Evolutionary conservation across 2,329 filamentous ascomycete species (phyloP).

Genomic region (Pyrenophora tritici-repentis): DNA sequence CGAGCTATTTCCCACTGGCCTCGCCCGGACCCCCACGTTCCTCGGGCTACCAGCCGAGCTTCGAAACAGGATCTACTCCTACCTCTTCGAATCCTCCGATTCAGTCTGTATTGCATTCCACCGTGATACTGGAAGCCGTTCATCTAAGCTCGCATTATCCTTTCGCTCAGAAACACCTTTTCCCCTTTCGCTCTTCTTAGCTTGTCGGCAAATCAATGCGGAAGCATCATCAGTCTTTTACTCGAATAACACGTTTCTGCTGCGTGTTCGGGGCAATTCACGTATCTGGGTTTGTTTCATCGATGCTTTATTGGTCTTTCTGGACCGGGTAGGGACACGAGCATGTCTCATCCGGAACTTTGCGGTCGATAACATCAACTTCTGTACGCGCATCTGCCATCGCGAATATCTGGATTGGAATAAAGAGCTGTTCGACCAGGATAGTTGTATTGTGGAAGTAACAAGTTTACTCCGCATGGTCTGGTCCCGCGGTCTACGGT

Average conservation of each 20-base stretch:
- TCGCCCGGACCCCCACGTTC: too few species aligned
- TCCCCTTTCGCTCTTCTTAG: neutral
- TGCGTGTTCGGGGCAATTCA: too few species aligned
- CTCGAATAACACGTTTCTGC: neutral
- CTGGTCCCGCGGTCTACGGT: neutral
- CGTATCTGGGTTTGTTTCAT: neutral
- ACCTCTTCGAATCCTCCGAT: neutral
- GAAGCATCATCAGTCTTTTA: conserved; percentile 3
- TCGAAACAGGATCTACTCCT: neutral
- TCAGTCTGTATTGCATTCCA: neutral
- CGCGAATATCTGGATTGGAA: neutral
- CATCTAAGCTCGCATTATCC: neutral
- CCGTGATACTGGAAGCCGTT: neutral
- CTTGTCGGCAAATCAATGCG: neutral
- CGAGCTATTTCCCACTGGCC: too few species aligned
- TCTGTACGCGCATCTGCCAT: neutral
- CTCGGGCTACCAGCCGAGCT: neutral
- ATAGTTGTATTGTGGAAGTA: neutral
- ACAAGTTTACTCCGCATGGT: neutral
- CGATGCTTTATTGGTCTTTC: neutral
- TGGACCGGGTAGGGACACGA: neutral
- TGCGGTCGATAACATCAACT: neutral
- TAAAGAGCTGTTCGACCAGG: neutral
- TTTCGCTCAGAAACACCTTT: neutral
- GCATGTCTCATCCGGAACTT: neutral